These are phyloP conservation scores for Chionographis japonica DNA, from an alignment of 106 monocot genomes.

Conservation along the genomic window DNA sequence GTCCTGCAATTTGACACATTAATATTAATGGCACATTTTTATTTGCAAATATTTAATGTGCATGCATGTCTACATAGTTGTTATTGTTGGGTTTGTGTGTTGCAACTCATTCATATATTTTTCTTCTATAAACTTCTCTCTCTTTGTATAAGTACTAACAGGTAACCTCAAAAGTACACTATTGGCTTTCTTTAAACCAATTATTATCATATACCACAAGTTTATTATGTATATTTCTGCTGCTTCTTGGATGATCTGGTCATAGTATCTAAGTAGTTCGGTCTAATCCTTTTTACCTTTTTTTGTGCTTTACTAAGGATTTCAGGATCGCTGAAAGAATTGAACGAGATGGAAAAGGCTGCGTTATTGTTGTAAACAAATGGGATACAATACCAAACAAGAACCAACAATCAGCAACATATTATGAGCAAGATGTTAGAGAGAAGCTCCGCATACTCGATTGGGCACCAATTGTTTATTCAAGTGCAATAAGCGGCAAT, in stretches of 20 bases:
- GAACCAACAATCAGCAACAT: slow-evolving; percentile 60
- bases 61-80: no score
- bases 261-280: not conserved
- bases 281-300: slow-evolving; percentile 2
- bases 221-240: no score
- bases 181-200: no score
- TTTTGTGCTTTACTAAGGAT: slow-evolving; percentile 46
- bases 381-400: slow-evolving; percentile 98
- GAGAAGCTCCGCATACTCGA: slow-evolving; percentile 81
- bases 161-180: no score
- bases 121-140: no score
- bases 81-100: no score
- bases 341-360: slow-evolving; percentile 97
- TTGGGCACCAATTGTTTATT: slow-evolving; percentile 97
- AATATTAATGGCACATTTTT: no score
- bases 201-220: no score
- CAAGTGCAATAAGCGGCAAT: slow-evolving; percentile 66
- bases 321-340: slow-evolving; percentile 89
- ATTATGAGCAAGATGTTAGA: slow-evolving; percentile 92
- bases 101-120: no score
- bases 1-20: no score
- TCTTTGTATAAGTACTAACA: no score
- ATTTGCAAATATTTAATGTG: no score
- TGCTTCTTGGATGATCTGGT: not conserved
- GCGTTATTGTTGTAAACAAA: slow-evolving; percentile 93